These are phyloP conservation scores for Handroanthus guayacan DNA, from an alignment of 257 asterid genomes.

Conservation along the genomic window DNA sequence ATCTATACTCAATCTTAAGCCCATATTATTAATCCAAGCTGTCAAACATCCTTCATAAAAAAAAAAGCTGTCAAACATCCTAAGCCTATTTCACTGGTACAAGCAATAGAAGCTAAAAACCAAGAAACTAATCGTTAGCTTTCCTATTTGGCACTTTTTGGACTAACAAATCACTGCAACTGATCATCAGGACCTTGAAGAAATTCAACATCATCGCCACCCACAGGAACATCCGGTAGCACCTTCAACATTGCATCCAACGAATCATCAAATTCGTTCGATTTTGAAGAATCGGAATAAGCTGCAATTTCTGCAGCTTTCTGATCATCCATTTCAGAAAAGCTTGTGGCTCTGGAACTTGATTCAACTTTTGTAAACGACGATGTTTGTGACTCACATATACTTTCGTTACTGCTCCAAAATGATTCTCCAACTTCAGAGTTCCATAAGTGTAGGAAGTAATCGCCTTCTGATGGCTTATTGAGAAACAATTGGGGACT, in stretches of 20 bases:
- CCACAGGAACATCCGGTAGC: constrained; percentile 38
- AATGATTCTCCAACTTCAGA: constrained; percentile 50
- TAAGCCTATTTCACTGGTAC: too few species aligned
- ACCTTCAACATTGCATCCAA: constrained; percentile 29
- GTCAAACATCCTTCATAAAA: too few species aligned
- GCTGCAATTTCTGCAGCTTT: not conserved
- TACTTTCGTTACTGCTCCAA: constrained; percentile 26
- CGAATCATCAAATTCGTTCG: constrained; percentile 1
- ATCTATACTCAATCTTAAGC: too few species aligned
- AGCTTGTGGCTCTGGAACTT: constrained; percentile 6
- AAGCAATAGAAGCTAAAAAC: not conserved
- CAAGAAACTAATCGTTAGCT: not conserved
- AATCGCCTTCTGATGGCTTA: constrained; percentile 36
- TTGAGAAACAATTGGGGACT: too few species aligned
- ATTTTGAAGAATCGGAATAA: not conserved
- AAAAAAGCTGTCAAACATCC: too few species aligned
- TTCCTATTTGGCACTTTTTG: too few species aligned
- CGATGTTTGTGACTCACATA: constrained; percentile 41
- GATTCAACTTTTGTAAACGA: constrained; percentile 46
- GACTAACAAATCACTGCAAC: too few species aligned
- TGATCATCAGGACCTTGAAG: constrained; percentile 34
- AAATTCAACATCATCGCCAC: constrained; percentile 36
- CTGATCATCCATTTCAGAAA: constrained; percentile 7
- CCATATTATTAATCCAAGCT: too few species aligned
- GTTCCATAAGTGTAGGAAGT: constrained; percentile 51